These are phyloP conservation scores for Debaryomyces fabryi DNA, from an alignment of 1,139 yeast genomes.

Conservation along the genomic window DNA sequence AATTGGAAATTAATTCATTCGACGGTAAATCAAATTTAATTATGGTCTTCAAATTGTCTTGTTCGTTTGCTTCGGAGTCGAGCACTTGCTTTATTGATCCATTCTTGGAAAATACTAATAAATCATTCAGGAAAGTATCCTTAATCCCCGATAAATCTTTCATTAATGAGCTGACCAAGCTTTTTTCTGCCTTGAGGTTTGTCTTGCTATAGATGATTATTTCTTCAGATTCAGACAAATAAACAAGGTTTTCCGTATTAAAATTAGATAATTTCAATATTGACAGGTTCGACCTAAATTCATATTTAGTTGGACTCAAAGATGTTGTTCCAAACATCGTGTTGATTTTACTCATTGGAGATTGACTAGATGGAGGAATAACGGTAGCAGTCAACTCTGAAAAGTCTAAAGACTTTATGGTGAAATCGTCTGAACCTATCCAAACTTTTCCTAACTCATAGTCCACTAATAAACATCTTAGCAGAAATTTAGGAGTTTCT, in stretches of 20 bases:
- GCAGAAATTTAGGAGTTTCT: slow-evolving; percentile 20
- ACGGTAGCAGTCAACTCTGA: slow-evolving; percentile 16
- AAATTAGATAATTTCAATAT: slow-evolving; percentile 18
- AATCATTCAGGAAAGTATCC: slow-evolving; percentile 26
- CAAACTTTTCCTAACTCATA: slow-evolving; percentile 25
- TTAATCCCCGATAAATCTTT: slow-evolving; percentile 43
- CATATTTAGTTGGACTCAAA: slow-evolving; percentile 9
- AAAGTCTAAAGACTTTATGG: slow-evolving; percentile 14
- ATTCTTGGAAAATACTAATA: slow-evolving; percentile 42
- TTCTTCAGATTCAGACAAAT: slow-evolving; percentile 35
- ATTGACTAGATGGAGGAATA: slow-evolving; percentile 13
- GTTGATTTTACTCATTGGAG: neutral
- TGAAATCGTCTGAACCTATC: slow-evolving; percentile 19
- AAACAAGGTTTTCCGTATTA: slow-evolving; percentile 24
- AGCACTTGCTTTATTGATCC: slow-evolving; percentile 37
- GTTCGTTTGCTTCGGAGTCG: slow-evolving; percentile 10
- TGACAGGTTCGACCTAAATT: slow-evolving; percentile 6
- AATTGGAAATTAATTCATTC: slow-evolving; percentile 30
- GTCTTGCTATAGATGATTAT: slow-evolving; percentile 26
- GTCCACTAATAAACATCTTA: slow-evolving; percentile 26
- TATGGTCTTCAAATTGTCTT: slow-evolving; percentile 16
- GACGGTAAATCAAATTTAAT: slow-evolving; percentile 25
- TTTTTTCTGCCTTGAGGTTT: slow-evolving; percentile 10
- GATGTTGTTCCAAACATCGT: slow-evolving; percentile 1
- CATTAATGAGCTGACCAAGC: slow-evolving; percentile 37